These are phyloP conservation scores for Fusarium sp. DNA, from an alignment of 2,329 filamentous ascomycete species.

Conservation along the genomic window DNA sequence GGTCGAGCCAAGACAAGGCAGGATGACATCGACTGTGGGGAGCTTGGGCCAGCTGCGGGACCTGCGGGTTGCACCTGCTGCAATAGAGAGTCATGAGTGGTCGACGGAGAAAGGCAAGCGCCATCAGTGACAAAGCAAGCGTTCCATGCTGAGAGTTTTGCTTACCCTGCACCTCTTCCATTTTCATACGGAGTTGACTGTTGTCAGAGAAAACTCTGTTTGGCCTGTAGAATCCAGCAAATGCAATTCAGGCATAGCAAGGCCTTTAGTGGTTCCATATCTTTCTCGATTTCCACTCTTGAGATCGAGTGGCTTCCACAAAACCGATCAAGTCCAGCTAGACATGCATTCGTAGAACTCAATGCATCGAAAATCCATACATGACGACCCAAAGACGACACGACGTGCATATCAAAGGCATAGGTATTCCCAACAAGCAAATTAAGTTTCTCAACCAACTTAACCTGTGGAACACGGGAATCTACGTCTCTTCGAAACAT, in stretches of 20 bases:
- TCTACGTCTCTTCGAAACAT: no score
- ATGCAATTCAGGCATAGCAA: background rate
- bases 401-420: slow-evolving; percentile 1
- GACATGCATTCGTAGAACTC: slow-evolving; percentile 18
- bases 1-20: slow-evolving; percentile 3
- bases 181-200: background rate
- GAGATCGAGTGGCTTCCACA: slow-evolving; percentile 12
- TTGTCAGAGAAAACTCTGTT: background rate
- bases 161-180: slow-evolving; percentile 21
- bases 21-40: slow-evolving; percentile 26
- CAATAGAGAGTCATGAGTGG: slow-evolving; percentile 20
- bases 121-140: slow-evolving; percentile 17
- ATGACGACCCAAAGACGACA: slow-evolving; percentile 26
- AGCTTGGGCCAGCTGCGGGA: slow-evolving; percentile 32
- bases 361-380: background rate
- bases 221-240: no score
- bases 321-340: slow-evolving; percentile 9
- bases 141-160: background rate
- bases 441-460: slow-evolving; percentile 3
- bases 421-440: slow-evolving; percentile 3
- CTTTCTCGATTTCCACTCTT: slow-evolving; percentile 4
- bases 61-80: slow-evolving; percentile 25
- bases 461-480: background rate
- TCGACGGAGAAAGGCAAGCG: slow-evolving; percentile 7
- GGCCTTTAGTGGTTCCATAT: slow-evolving; percentile 1